A percentile compares a stretch with the other conserved stretches of the same genome.
Evolutionary conservation across 768 basidiomycete species (phyloP).

Genomic region (Boletus eberwhitei): DNA sequence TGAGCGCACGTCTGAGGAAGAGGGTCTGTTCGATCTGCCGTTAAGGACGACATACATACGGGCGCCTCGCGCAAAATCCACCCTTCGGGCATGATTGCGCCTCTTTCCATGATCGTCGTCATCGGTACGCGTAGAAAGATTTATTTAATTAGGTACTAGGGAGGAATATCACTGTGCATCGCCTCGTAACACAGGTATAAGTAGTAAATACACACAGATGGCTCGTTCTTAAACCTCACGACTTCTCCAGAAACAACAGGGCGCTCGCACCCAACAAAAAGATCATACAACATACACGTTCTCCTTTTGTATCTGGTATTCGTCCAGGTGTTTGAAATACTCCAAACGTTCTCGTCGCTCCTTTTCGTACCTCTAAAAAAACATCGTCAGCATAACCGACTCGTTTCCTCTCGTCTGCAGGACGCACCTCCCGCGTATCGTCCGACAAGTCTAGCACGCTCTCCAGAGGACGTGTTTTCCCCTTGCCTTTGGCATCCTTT

Average conservation of each 20-base stretch:
- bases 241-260: not conserved
- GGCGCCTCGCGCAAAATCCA: too few species aligned
- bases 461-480: constrained; percentile 21
- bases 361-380: constrained; percentile 37
- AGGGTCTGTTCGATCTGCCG: constrained; percentile 7
- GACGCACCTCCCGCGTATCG: constrained; percentile 30
- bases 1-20: not conserved
- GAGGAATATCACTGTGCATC: too few species aligned
- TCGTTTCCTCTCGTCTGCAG: not conserved
- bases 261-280: not conserved
- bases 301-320: constrained; percentile 53
- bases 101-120: too few species aligned
- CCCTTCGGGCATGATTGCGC: too few species aligned
- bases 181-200: too few species aligned
- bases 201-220: constrained; percentile 14
- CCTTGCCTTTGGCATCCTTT: constrained; percentile 26
- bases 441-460: constrained; percentile 29
- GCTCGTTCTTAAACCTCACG: not conserved
- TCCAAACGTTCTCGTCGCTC: constrained; percentile 51
- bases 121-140: too few species aligned
- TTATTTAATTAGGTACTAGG: too few species aligned
- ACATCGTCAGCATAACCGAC: not conserved
- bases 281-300: constrained; percentile 55
- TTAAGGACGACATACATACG: constrained; percentile 12
- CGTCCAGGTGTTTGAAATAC: constrained; percentile 51